Evolutionary conservation across 139 green algal species (phyloP).

Genomic region (Coelastrella sp.): DNA sequence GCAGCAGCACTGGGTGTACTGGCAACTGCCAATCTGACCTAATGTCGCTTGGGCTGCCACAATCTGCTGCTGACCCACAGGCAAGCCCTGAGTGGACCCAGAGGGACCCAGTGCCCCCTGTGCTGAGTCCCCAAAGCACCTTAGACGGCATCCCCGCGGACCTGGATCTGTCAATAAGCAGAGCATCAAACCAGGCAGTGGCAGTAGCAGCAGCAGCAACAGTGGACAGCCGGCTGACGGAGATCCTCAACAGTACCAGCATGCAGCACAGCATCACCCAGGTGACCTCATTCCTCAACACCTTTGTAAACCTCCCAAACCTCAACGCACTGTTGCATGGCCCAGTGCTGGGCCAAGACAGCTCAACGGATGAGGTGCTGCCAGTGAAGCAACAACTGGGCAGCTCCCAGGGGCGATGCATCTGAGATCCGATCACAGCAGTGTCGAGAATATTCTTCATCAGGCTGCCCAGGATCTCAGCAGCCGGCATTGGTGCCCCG

Average conservation of each 20-base stretch:
- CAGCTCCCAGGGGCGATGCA: neutral
- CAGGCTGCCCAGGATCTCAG: constrained; percentile 16
- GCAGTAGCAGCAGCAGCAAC: neutral
- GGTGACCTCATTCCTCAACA: too few relatives aligned
- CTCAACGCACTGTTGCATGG: too few relatives aligned
- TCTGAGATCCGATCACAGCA: neutral
- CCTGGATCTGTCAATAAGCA: neutral
- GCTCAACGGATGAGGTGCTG: neutral
- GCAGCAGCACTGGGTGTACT: too few relatives aligned
- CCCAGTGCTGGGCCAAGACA: too few relatives aligned
- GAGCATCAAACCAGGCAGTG: too few relatives aligned
- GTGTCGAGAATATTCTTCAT: neutral
- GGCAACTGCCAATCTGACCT: neutral
- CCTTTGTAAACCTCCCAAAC: too few relatives aligned
- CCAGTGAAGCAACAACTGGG: neutral
- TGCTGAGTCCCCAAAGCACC: too few relatives aligned
- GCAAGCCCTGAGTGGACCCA: too few relatives aligned
- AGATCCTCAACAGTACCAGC: neutral
- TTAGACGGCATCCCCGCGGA: neutral
- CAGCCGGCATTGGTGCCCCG: constrained; percentile 8
- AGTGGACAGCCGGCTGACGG: neutral
- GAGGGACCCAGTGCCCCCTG: too few relatives aligned
- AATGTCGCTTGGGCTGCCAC: neutral
- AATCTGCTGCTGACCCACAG: too few relatives aligned
- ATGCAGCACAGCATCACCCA: too few relatives aligned